Evolutionary conservation across 2,329 filamentous ascomycete species (phyloP).

Genomic region (Talaromyces pinophilus): DNA sequence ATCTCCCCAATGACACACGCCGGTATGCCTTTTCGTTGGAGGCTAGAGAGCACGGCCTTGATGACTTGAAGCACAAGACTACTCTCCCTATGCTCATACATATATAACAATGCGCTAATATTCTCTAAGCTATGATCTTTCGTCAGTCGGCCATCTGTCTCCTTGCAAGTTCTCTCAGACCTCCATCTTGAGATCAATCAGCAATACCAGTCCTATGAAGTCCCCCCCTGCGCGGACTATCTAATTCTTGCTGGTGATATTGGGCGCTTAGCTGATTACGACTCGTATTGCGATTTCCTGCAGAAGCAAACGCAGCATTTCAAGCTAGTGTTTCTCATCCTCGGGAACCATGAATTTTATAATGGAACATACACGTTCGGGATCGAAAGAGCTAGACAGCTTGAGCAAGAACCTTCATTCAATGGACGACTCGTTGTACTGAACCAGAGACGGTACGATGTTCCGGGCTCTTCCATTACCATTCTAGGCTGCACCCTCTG

Average conservation of each 20-base stretch:
- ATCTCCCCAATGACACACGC: too few relatives aligned
- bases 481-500: constrained; percentile 62
- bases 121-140: too few relatives aligned
- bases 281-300: constrained; percentile 31
- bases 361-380: constrained; percentile 27
- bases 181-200: constrained; percentile 35
- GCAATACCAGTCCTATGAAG: constrained; percentile 30
- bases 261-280: constrained; percentile 29
- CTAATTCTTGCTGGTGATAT: constrained; percentile 21
- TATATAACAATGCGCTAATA: too few relatives aligned
- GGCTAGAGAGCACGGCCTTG: too few relatives aligned
- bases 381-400: constrained; percentile 25
- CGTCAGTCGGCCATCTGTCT: constrained; percentile 2
- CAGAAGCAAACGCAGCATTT: background rate
- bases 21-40: too few relatives aligned
- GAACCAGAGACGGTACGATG: constrained; percentile 30
- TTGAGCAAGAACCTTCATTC: constrained; percentile 33
- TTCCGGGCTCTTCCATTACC: constrained; percentile 43
- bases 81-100: too few relatives aligned
- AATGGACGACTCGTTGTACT: constrained; percentile 33
- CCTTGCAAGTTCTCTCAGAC: constrained; percentile 35
- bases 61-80: too few relatives aligned
- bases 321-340: too few relatives aligned
- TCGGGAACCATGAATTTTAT: constrained; percentile 27
- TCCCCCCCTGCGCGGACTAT: constrained; percentile 23